phyloP scores from a whole-genome alignment of 495 filamentous ascomycete species.

The Neurospora africana region DNA sequence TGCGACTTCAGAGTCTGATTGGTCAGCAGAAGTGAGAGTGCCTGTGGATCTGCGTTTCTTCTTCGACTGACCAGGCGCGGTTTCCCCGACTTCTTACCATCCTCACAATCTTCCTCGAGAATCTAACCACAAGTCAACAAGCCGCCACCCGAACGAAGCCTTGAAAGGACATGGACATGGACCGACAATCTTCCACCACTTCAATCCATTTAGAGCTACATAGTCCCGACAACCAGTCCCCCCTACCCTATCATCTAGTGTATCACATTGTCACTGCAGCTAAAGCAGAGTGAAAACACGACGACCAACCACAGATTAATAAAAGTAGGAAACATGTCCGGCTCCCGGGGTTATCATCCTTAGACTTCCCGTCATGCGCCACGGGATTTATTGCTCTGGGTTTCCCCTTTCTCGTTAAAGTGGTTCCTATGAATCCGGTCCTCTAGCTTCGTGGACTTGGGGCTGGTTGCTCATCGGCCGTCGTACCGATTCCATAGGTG shows the following conservation, averaged over 20 bases:
- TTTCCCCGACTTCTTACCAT: neutral
- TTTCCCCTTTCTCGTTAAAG: neutral
- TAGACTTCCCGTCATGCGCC: too few relatives aligned
- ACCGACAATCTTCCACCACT: neutral
- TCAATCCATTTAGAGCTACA: neutral
- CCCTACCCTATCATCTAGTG: neutral
- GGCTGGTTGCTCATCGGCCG: neutral
- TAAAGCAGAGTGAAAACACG: neutral
- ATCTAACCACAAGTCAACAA: neutral
- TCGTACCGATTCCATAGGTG: neutral
- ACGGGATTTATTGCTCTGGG: too few relatives aligned
- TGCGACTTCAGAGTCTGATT: neutral
- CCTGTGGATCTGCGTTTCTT: neutral
- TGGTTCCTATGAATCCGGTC: neutral
- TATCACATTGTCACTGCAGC: neutral
- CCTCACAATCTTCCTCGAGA: neutral
- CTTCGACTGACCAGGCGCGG: neutral
- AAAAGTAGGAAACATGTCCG: neutral
- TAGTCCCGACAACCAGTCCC: neutral
- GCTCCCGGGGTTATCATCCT: neutral
- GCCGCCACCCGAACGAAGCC: neutral
- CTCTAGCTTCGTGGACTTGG: neutral
- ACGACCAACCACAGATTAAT: too few relatives aligned
- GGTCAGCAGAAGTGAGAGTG: neutral
- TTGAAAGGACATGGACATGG: neutral